Evolutionary conservation across 352 stramenopile genomes (phyloP).

Genomic region (Phytophthora lateralis): DNA sequence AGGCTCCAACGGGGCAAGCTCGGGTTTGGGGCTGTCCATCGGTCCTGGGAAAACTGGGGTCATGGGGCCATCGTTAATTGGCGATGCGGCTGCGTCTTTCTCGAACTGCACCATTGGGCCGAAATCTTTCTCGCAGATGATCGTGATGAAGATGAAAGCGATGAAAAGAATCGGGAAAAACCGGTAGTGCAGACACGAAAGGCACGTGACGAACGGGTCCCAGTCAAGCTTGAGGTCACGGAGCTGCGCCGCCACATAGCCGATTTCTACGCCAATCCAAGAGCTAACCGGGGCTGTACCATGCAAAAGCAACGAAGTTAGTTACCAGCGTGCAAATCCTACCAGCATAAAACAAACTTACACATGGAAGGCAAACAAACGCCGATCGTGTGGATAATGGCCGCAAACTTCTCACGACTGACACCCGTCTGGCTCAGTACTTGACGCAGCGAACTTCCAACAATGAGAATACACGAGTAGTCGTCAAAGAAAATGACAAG

Average conservation of each 20-base stretch:
- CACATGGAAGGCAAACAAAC: slow-evolving; percentile 89
- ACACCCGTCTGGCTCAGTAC: slow-evolving; percentile 84
- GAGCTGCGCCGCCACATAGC: slow-evolving; percentile 83
- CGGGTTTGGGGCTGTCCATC: slow-evolving; percentile 71
- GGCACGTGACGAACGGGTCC: slow-evolving; percentile 88
- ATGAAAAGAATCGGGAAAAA: slow-evolving; percentile 93
- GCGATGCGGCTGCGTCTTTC: slow-evolving; percentile 76
- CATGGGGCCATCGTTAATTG: slow-evolving; percentile 64
- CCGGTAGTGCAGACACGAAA: slow-evolving; percentile 85
- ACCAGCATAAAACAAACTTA: slow-evolving; percentile 28
- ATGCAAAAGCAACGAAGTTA: slow-evolving; percentile 1
- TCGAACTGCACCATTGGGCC: slow-evolving; percentile 89
- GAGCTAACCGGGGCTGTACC: slow-evolving; percentile 78
- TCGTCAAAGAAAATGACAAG: slow-evolving; percentile 93
- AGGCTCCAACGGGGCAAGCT: slow-evolving; percentile 72
- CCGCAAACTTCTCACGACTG: slow-evolving; percentile 89
- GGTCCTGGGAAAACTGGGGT: slow-evolving; percentile 65
- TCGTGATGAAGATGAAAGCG: slow-evolving; percentile 90
- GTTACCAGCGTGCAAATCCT: background rate
- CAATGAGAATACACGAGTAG: slow-evolving; percentile 92
- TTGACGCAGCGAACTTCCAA: slow-evolving; percentile 86
- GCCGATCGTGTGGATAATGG: slow-evolving; percentile 89
- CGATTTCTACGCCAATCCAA: slow-evolving; percentile 91
- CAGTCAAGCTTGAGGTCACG: slow-evolving; percentile 80
- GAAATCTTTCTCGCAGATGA: slow-evolving; percentile 89